A percentile compares a stretch with the other conserved stretches of the same genome.
Conservation (phyloP, 345 rosid genomes). For the Durio zibethinus region DNA sequence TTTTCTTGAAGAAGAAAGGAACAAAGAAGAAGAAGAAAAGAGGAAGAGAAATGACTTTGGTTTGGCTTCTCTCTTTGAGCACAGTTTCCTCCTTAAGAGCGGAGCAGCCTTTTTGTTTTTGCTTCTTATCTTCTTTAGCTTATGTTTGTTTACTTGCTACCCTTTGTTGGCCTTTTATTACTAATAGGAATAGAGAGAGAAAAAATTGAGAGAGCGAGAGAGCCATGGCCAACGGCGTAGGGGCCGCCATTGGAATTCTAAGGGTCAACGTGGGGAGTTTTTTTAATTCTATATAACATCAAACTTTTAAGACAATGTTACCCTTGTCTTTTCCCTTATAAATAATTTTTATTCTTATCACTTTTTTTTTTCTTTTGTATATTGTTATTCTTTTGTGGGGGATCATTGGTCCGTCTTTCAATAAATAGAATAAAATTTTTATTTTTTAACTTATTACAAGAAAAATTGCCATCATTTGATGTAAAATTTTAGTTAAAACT, state of each 20-base stretch:
- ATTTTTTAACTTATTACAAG: neutral
- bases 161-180: conserved; percentile 41
- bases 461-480: neutral
- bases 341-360: neutral
- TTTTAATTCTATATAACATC: neutral
- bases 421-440: neutral
- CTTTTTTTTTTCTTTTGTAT: neutral
- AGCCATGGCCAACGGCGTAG: conserved; percentile 89
- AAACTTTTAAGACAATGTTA: conserved; percentile 23
- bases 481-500: neutral
- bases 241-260: conserved; percentile 93
- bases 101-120: conserved; percentile 24
- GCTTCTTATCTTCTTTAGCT: conserved; percentile 25
- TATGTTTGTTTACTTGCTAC: conserved; percentile 41
- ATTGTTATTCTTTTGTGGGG: conserved; percentile 12
- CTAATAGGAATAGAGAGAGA: conserved; percentile 15
- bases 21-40: neutral
- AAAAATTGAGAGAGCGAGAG: conserved; percentile 7
- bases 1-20: neutral
- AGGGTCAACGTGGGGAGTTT: conserved; percentile 75
- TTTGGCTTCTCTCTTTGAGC: conserved; percentile 6
- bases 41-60: conserved; percentile 20
- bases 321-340: conserved; percentile 25
- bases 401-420: conserved; percentile 5
- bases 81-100: conserved; percentile 4